Evolutionary conservation across 208 protist genomes (phyloP).

Genomic region (Naegleria lovaniensis): DNA sequence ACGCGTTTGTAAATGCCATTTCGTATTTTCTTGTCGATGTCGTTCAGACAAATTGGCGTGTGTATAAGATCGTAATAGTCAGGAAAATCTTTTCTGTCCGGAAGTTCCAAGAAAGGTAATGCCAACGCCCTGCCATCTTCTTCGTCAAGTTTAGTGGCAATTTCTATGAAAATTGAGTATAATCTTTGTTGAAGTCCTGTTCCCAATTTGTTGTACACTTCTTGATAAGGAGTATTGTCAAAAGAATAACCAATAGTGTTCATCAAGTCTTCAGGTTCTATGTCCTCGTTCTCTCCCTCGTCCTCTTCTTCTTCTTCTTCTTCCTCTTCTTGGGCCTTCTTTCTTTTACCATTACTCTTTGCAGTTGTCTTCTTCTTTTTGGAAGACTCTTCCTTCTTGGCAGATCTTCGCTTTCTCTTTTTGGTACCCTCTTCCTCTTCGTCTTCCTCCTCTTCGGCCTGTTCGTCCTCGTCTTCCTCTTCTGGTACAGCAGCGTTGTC

Average conservation of each 20-base stretch:
- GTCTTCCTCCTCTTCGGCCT: slow-evolving; percentile 9
- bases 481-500: neutral
- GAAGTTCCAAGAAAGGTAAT: neutral
- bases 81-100: neutral
- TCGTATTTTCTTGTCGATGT: neutral
- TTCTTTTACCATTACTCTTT: neutral
- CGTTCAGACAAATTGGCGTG: neutral
- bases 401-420: neutral
- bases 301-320: neutral
- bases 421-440: neutral
- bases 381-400: too few species aligned
- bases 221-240: neutral
- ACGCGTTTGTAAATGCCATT: neutral
- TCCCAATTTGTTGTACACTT: neutral
- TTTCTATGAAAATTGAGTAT: neutral
- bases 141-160: neutral
- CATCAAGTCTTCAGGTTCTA: neutral
- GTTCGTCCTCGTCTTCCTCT: neutral
- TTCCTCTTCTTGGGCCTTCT: neutral
- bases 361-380: neutral
- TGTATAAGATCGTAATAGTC: slow-evolving; percentile 8
- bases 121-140: neutral
- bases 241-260: neutral
- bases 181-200: neutral
- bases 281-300: neutral